phyloP scores from a whole-genome alignment of 176 grass and related monocot genomes.

The Leersia perrieri region DNA sequence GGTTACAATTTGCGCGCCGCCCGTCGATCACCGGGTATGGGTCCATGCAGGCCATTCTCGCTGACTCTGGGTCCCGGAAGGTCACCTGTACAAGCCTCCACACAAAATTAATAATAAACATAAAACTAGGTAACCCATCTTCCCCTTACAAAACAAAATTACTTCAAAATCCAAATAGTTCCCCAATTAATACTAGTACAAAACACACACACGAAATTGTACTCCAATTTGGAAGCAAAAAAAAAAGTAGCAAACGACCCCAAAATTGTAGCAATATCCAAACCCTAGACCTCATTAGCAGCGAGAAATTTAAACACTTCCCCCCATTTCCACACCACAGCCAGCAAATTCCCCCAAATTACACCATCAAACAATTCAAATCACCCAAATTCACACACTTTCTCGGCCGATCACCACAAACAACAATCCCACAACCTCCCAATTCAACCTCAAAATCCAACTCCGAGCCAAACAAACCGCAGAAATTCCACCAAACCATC shows the following conservation, averaged over 20 bases:
- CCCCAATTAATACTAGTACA: not conserved
- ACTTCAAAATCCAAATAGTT: not conserved
- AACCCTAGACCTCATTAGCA: not conserved
- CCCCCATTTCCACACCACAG: not conserved
- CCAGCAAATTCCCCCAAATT: not conserved
- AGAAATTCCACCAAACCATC: not conserved
- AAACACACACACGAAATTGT: not conserved
- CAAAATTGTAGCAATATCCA: not conserved
- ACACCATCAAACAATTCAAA: not conserved
- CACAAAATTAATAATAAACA: not conserved
- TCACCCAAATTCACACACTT: not conserved
- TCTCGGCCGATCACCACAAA: not conserved
- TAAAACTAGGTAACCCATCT: not conserved
- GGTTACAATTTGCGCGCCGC: conserved; percentile 69
- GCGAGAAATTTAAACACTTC: not conserved
- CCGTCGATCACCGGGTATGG: conserved; percentile 67
- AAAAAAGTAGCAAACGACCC: not conserved
- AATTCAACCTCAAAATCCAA: conserved; percentile 25
- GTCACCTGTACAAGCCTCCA: conserved; percentile 48
- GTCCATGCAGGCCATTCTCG: conserved; percentile 62
- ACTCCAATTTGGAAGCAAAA: not conserved
- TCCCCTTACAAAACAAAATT: not conserved
- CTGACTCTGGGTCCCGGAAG: conserved; percentile 58
- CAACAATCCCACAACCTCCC: not conserved
- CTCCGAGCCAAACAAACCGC: not conserved